phyloP scores from a whole-genome alignment of 31 red algal species.

The Bonnemaisonia californica region DNA sequence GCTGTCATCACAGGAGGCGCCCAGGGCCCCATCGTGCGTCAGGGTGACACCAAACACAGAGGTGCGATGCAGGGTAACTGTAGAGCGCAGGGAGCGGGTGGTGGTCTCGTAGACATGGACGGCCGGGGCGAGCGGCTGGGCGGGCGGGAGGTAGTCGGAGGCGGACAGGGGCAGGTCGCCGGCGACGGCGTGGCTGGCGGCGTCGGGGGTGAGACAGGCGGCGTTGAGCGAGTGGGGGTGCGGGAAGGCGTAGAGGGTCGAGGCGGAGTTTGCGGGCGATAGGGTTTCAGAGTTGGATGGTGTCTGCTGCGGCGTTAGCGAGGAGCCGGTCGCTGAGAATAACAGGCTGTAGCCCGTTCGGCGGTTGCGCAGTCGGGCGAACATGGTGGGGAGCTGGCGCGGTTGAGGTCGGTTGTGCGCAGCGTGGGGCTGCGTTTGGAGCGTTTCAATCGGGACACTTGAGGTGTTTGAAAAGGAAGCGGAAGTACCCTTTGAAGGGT shows the following conservation, averaged over 20 bases:
- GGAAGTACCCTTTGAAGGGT: too few relatives aligned
- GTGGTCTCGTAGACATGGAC: not conserved
- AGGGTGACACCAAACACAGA: not conserved
- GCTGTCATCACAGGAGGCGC: not conserved
- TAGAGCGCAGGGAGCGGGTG: not conserved
- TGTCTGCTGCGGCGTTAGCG: not conserved
- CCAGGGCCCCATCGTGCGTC: not conserved
- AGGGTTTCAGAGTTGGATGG: not conserved
- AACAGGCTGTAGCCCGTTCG: not conserved
- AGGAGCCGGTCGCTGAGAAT: not conserved
- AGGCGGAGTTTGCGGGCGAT: not conserved
- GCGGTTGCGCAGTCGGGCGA: not conserved
- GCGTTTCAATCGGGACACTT: too few relatives aligned
- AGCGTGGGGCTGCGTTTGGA: too few relatives aligned
- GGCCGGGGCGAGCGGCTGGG: not conserved
- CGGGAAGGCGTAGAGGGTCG: not conserved
- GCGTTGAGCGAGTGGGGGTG: not conserved
- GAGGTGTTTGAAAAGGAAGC: too few relatives aligned
- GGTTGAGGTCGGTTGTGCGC: too few relatives aligned
- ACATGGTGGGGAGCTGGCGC: not conserved
- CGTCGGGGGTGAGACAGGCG: not conserved
- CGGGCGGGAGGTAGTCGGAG: not conserved
- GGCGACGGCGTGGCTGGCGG: not conserved
- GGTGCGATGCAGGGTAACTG: not conserved
- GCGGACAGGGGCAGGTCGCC: not conserved